Conservation (phyloP, 1,284 basidiomycete genomes). For the Clitocybe nebularis region DNA sequence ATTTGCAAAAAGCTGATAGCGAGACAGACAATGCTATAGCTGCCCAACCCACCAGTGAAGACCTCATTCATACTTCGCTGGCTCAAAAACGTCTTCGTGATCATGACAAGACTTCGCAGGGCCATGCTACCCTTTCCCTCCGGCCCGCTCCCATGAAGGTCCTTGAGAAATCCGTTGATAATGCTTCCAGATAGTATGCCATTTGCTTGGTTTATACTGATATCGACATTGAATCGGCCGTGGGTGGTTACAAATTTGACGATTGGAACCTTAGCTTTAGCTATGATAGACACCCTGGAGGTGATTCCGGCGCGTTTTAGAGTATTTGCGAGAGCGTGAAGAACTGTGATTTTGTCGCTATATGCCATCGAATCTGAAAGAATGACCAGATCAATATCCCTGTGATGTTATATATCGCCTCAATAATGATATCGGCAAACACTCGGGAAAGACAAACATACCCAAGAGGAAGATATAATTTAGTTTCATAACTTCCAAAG, state of each 20-base stretch:
- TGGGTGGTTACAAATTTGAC: slow-evolving; percentile 84
- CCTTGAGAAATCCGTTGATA: slow-evolving; percentile 75
- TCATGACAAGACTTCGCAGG: slow-evolving; percentile 76
- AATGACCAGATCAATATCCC: slow-evolving; percentile 78
- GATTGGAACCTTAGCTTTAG: slow-evolving; percentile 89
- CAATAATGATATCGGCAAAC: neutral
- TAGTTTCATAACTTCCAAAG: slow-evolving; percentile 94
- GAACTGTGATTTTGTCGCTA: slow-evolving; percentile 52
- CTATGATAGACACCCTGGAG: slow-evolving; percentile 76
- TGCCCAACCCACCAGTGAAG: slow-evolving; percentile 91
- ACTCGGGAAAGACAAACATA: slow-evolving; percentile 35
- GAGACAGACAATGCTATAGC: slow-evolving; percentile 92
- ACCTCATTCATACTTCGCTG: slow-evolving; percentile 97
- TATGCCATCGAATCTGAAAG: slow-evolving; percentile 63
- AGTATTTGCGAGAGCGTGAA: slow-evolving; percentile 61
- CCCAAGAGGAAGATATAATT: slow-evolving; percentile 92
- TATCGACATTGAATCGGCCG: slow-evolving; percentile 84
- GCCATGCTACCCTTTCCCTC: slow-evolving; percentile 47
- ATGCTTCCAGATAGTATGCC: slow-evolving; percentile 81
- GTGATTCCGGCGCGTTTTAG: slow-evolving; percentile 62
- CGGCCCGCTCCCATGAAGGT: slow-evolving; percentile 49
- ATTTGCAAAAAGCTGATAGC: slow-evolving; percentile 94
- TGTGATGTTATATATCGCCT: slow-evolving; percentile 22
- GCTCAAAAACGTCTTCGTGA: slow-evolving; percentile 87
- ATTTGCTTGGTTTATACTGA: slow-evolving; percentile 86